These are phyloP conservation scores for Penicillium herquei DNA, from an alignment of 495 filamentous ascomycete species.

Conservation along the genomic window DNA sequence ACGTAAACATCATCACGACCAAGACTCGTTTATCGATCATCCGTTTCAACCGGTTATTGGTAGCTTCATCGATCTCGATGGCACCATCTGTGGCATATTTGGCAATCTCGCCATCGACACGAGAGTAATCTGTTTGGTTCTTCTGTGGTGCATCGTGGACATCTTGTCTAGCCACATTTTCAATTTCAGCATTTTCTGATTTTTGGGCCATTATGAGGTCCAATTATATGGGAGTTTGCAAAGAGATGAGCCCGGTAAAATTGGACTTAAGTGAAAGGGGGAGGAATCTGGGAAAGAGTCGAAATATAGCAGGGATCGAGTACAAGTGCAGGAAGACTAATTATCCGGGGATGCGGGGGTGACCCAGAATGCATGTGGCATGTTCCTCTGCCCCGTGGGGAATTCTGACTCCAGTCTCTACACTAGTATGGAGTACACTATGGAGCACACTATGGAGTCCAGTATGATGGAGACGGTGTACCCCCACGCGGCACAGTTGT, in stretches of 20 bases:
- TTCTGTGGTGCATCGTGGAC: conserved; percentile 36
- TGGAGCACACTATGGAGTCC: too few relatives aligned
- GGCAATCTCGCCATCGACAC: conserved; percentile 60
- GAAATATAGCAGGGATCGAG: neutral
- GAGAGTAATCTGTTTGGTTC: conserved; percentile 47
- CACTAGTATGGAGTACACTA: too few relatives aligned
- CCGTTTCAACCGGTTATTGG: conserved; percentile 46
- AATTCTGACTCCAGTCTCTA: neutral
- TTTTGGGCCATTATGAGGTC: conserved; percentile 7
- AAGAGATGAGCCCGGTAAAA: too few relatives aligned
- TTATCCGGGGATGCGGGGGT: conserved; percentile 13
- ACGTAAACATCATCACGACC: conserved; percentile 47
- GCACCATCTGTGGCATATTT: conserved; percentile 53
- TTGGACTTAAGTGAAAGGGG: neutral
- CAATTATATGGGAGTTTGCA: too few relatives aligned
- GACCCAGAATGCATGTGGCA: conserved; percentile 5
- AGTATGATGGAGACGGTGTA: too few relatives aligned
- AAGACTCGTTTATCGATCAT: conserved; percentile 56
- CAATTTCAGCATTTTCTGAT: conserved; percentile 9
- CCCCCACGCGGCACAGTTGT: too few relatives aligned
- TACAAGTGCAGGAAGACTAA: neutral
- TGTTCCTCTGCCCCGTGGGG: conserved; percentile 17
- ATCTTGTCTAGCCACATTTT: conserved; percentile 1
- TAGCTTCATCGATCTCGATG: conserved; percentile 53
- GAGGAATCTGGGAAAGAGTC: too few relatives aligned